These are phyloP conservation scores for Fusarium circinatum DNA, from an alignment of 2,329 filamentous ascomycete species.

Conservation along the genomic window DNA sequence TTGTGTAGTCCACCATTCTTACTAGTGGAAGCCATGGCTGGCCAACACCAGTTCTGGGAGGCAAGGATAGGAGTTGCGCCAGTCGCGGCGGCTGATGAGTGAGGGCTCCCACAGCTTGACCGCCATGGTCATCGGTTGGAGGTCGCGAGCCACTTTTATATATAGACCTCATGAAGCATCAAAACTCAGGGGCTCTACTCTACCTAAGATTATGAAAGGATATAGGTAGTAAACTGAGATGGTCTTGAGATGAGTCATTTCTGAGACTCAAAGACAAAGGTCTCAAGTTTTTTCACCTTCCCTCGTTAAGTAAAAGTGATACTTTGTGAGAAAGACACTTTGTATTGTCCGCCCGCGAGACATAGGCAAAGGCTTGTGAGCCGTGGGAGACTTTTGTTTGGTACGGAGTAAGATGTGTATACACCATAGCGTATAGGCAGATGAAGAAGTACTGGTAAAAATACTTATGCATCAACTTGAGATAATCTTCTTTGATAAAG, in stretches of 20 bases:
- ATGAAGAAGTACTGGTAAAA: background rate
- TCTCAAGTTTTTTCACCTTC: background rate
- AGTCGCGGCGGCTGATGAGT: background rate
- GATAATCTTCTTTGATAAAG: background rate
- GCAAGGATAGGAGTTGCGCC: background rate
- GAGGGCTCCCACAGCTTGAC: background rate
- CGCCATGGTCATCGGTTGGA: background rate
- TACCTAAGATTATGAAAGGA: background rate
- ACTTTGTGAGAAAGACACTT: background rate
- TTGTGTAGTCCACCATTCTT: background rate
- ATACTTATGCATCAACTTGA: background rate
- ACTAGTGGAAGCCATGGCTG: background rate
- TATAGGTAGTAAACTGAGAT: background rate
- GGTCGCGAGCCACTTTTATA: background rate
- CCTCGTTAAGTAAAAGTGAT: background rate
- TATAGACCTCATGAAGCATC: background rate
- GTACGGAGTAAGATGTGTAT: background rate
- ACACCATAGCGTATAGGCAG: background rate
- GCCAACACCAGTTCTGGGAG: background rate
- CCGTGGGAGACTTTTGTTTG: background rate
- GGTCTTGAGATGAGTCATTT: background rate
- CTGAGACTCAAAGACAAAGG: background rate
- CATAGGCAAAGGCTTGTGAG: background rate
- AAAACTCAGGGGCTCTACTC: background rate
- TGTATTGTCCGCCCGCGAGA: background rate